Base-by-base conservation (phyloP, 805 yeast species). In the Blastobotrys chiropterorum region DNA sequence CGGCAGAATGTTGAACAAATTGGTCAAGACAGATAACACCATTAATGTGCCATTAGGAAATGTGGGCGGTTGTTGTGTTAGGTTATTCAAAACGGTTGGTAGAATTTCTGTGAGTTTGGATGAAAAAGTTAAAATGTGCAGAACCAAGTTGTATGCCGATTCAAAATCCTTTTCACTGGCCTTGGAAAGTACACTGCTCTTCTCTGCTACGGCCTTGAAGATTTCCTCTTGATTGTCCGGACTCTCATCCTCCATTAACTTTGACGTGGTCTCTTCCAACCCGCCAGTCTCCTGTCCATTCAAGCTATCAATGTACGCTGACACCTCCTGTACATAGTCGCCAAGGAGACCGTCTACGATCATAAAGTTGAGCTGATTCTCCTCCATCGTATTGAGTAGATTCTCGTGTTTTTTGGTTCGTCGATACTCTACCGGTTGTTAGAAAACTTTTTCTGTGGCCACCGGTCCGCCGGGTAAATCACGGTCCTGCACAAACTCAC, bases 1-100 rank as follows among this genome's bases (percentile, higher is more conserved):
- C 15, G 66, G 60, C 44, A 72, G 60, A 21, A 70, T 63, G 59
- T 72, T 72, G 65, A 72, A 72, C 41, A 71, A 62, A 55, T 69
- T 71, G 47, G 72, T 62, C 47, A 70, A 56, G 5, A 71, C 69
- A 0, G 68, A 62, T 44, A 70, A 58, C 14, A 66, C 61, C 31
- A 59, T 62, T 15, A 62, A 57, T 47, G 67, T 58, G 52, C 60
- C 64, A 22, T 63, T 58, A 30, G 58, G 53, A 16, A 52, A 49
- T 19, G 57, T 44, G 31, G 66, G 62, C 4, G 59, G 52, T 41
- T 58, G 55, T 45, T 49, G 44, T 15, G 66, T 54, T 31, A 71
- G 61, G 52, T 61, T 59, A 16, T 59, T 56, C 16, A 70, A 55
- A 14, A 70, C 57, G 19, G 59, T 58, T 5, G 66, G 63, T 40